Conservation (phyloP, 2,329 filamentous ascomycete genomes). For the Samsoniella hepiali region DNA sequence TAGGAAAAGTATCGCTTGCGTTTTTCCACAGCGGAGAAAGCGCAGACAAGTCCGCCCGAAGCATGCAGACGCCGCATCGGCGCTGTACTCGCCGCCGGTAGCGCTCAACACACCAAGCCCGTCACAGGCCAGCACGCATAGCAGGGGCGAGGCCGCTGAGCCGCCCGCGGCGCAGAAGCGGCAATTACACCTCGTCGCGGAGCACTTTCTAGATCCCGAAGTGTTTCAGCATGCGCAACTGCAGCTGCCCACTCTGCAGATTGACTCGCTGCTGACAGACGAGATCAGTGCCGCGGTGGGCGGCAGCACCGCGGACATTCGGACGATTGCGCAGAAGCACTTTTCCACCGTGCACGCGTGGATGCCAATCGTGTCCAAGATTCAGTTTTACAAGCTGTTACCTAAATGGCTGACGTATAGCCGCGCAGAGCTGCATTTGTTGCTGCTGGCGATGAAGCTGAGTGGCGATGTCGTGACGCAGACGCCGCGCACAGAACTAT, state of each 20-base stretch:
- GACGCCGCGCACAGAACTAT: constrained; percentile 12
- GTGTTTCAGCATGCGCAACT: constrained; percentile 11
- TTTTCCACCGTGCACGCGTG: constrained; percentile 21
- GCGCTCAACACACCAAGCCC: constrained; percentile 11
- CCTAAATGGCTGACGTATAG: constrained; percentile 13
- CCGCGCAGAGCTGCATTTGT: constrained; percentile 15
- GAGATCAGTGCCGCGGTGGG: constrained; percentile 12
- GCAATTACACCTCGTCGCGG: background rate
- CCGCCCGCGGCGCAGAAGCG: background rate
- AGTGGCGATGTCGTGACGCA: background rate
- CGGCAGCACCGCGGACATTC: constrained; percentile 16
- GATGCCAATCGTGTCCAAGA: constrained; percentile 21
- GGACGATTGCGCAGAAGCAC: constrained; percentile 13
- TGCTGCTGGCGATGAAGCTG: constrained; percentile 20
- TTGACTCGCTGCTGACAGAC: constrained; percentile 7
- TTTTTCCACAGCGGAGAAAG: constrained; percentile 9
- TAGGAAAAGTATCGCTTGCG: constrained; percentile 4
- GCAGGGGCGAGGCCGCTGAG: background rate
- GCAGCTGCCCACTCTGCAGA: background rate
- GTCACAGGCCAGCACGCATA: constrained; percentile 1
- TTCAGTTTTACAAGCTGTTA: constrained; percentile 14
- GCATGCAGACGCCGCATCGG: background rate
- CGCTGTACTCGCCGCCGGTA: background rate
- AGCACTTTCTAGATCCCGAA: constrained; percentile 8
- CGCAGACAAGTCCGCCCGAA: constrained; percentile 11